These are phyloP conservation scores for Penicillium sp. DNA, from an alignment of 2,329 filamentous ascomycete species.

Conservation along the genomic window DNA sequence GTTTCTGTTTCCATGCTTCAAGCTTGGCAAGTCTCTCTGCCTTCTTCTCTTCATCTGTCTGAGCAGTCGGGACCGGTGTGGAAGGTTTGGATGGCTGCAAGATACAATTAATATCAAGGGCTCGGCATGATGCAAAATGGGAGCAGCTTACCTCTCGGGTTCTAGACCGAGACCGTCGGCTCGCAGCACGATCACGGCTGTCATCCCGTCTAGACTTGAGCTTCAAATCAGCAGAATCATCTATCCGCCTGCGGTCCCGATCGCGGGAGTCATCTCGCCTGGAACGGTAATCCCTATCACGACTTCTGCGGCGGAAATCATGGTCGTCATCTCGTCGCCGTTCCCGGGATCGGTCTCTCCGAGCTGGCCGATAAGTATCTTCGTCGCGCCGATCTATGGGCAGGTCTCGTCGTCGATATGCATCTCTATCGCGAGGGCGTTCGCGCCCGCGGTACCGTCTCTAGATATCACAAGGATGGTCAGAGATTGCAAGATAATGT, in stretches of 20 bases:
- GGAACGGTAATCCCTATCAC: slow-evolving; percentile 59
- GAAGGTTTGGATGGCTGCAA: slow-evolving; percentile 48
- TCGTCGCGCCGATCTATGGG: slow-evolving; percentile 53
- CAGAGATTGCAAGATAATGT: slow-evolving; percentile 2
- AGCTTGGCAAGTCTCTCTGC: slow-evolving; percentile 71
- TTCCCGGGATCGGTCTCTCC: slow-evolving; percentile 57
- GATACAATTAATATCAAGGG: slow-evolving; percentile 1
- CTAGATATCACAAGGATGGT: slow-evolving; percentile 32
- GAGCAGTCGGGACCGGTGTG: slow-evolving; percentile 39
- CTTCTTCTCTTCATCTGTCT: slow-evolving; percentile 65
- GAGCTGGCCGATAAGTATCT: slow-evolving; percentile 52
- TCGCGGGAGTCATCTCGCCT: slow-evolving; percentile 68
- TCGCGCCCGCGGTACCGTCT: slow-evolving; percentile 45
- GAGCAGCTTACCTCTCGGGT: slow-evolving; percentile 49
- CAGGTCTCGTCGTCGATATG: slow-evolving; percentile 59
- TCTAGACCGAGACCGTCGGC: slow-evolving; percentile 44
- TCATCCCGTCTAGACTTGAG: slow-evolving; percentile 59
- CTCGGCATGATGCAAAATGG: not conserved
- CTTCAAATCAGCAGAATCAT: slow-evolving; percentile 63
- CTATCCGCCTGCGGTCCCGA: slow-evolving; percentile 54
- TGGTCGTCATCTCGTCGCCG: slow-evolving; percentile 54
- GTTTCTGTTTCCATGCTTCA: slow-evolving; percentile 87
- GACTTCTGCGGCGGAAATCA: slow-evolving; percentile 54
- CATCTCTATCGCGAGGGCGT: slow-evolving; percentile 49
- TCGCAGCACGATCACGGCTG: slow-evolving; percentile 48